Evolutionary conservation across 495 filamentous ascomycete genomes (phyloP).

Genomic region (Xylaria nigripes): DNA sequence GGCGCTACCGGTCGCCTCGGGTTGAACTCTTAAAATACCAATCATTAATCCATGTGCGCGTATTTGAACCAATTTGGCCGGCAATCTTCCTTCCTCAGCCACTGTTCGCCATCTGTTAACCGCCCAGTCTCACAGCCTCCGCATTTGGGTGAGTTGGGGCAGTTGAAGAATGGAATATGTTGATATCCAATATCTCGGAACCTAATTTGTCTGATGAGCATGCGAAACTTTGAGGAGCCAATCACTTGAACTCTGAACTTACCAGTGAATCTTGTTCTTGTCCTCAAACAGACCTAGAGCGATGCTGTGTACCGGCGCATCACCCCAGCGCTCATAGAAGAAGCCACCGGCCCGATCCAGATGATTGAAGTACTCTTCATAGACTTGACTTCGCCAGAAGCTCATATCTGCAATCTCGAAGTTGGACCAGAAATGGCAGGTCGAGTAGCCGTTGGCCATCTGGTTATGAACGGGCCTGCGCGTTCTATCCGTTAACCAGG

Average conservation of each 20-base stretch:
- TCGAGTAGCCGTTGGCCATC: slow-evolving; percentile 85
- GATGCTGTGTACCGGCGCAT: slow-evolving; percentile 95
- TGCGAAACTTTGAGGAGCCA: neutral
- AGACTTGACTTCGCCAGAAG: slow-evolving; percentile 87
- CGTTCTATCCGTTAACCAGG: slow-evolving; percentile 74
- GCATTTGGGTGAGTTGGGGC: slow-evolving; percentile 93
- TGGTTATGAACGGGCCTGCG: slow-evolving; percentile 71
- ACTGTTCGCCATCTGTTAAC: slow-evolving; percentile 80
- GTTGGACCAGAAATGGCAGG: slow-evolving; percentile 99
- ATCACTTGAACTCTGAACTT: slow-evolving; percentile 34
- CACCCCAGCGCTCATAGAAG: slow-evolving; percentile 98
- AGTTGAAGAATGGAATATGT: slow-evolving; percentile 98
- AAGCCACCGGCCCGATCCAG: slow-evolving; percentile 92
- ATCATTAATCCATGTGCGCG: slow-evolving; percentile 63
- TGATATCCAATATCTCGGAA: slow-evolving; percentile 99
- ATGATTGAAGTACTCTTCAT: slow-evolving; percentile 94
- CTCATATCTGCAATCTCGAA: slow-evolving; percentile 95
- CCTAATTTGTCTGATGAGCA: slow-evolving; percentile 43
- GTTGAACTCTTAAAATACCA: slow-evolving; percentile 8
- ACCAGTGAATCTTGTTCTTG: slow-evolving; percentile 89
- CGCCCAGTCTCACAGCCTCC: slow-evolving; percentile 76
- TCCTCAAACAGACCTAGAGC: slow-evolving; percentile 93
- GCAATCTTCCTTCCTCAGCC: slow-evolving; percentile 85
- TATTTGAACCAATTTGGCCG: slow-evolving; percentile 95
- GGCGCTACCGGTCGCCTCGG: slow-evolving; percentile 2